Base-by-base conservation (phyloP, 139 green algal genomes). In the Chlamydomonas sp. region DNA sequence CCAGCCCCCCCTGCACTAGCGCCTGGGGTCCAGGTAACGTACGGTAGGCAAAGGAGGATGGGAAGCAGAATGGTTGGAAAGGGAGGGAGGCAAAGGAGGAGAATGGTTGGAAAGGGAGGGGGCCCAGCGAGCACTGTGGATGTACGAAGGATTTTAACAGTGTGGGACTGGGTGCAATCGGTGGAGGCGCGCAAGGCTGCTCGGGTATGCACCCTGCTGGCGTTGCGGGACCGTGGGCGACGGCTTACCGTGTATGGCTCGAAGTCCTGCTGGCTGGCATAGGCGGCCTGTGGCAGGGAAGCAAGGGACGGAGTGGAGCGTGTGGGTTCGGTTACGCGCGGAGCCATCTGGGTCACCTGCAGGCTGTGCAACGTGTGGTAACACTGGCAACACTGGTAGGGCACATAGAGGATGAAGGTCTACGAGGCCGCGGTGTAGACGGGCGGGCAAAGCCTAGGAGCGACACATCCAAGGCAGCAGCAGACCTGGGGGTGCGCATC, bases 191-290 rank as follows among this genome's bases (percentile, higher is more conserved):
- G 31, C 0, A 49, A 49, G 31, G 31, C 31, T 49, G 31, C 31
- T 0, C 31, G 31, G 31, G 31, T 49, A 49, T 49, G 31, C 31
- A 49, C 31, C 31, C 31, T 49, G 31, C 31, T 49, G 31, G 31
- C 31, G 31, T 49, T 49, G 31, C 31, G 31, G 31, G 31, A 49
- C 31, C 31, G 31, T 49, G 31, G 31, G 31, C 31, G 31, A 49
- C 31, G 31, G 31, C 31, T 49, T 49, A 81, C 83, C 83, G 83
- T 87, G 49, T 59, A 87, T 0, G 66, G 15, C 2, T 87, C 83
- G 31, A 87, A 75, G n/a, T 87, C 83, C 71, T 87, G 83, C 3
- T 75, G 3, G 49, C 73, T 81, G 5, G 62, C 83, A 49, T 81
- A 80, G 1, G 83, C 83, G 6, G 83, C 83, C 83, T 87, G 72